Conservation (phyloP, 768 basidiomycete genomes). For the Cystobasidiopsis lactophilus region DNA sequence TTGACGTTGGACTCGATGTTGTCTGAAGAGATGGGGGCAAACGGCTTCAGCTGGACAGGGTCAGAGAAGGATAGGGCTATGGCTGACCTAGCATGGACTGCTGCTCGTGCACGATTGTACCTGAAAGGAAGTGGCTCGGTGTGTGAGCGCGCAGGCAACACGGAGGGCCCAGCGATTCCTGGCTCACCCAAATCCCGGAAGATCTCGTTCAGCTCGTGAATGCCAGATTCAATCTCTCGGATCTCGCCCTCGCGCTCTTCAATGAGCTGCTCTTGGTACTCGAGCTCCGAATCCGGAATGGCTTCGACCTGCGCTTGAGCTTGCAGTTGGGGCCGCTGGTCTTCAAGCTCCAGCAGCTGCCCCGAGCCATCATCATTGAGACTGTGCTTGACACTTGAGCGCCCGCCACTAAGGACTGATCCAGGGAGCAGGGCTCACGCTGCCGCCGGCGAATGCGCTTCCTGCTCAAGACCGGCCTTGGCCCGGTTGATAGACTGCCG, state of each 20-base stretch:
- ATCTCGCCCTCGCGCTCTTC: slow-evolving; percentile 88
- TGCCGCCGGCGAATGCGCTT: background rate
- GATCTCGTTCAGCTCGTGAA: slow-evolving; percentile 86
- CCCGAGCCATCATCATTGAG: background rate
- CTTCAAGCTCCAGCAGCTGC: slow-evolving; percentile 20
- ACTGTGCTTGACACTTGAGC: background rate
- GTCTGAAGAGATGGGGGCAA: slow-evolving; percentile 31
- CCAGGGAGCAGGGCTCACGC: background rate
- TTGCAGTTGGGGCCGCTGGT: slow-evolving; percentile 15
- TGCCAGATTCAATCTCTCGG: slow-evolving; percentile 85
- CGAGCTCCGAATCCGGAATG: slow-evolving; percentile 37
- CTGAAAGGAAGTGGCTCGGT: no score
- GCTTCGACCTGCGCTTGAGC: slow-evolving; percentile 20
- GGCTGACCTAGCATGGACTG: slow-evolving; percentile 74
- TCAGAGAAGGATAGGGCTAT: background rate
- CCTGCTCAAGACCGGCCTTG: slow-evolving; percentile 53
- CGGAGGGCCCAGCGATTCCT: no score
- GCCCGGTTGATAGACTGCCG: slow-evolving; percentile 70
- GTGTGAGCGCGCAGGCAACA: no score
- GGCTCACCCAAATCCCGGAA: slow-evolving; percentile 90
- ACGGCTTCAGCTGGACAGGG: background rate
- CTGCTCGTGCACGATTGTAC: slow-evolving; percentile 82
- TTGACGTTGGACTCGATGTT: slow-evolving; percentile 88
- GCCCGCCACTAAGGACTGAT: background rate
- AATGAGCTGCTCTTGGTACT: slow-evolving; percentile 85